These are phyloP conservation scores for Cystofilobasidium macerans DNA, from an alignment of 768 basidiomycete genomes.

Conservation along the genomic window DNA sequence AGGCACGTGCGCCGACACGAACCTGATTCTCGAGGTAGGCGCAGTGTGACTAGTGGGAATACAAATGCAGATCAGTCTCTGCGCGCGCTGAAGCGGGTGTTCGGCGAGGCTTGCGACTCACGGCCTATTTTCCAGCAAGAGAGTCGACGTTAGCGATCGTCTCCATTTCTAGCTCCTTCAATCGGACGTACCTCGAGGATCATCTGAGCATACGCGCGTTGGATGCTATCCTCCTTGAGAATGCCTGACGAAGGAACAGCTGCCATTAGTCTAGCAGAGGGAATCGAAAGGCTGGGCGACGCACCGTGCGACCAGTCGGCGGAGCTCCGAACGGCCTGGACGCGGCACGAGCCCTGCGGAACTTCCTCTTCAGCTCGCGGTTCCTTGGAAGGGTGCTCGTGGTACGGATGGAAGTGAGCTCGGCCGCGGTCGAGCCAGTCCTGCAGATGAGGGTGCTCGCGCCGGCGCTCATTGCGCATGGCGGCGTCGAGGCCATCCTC, in stretches of 20 bases:
- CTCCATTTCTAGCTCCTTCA: neutral
- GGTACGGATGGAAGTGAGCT: constrained; percentile 6
- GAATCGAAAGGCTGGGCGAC: constrained; percentile 52
- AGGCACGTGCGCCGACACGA: too few species aligned
- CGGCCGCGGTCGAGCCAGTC: constrained; percentile 23
- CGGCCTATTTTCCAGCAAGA: too few species aligned
- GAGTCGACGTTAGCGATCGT: neutral
- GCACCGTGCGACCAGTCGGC: constrained; percentile 93
- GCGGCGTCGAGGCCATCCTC: constrained; percentile 30
- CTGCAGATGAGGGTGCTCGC: constrained; percentile 36
- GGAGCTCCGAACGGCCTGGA: constrained; percentile 76
- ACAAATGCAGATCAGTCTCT: neutral
- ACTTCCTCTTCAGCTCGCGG: constrained; percentile 35
- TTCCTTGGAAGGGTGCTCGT: constrained; percentile 31
- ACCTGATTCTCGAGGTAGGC: constrained; percentile 76
- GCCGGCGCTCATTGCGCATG: constrained; percentile 27
- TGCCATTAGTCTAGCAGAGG: neutral
- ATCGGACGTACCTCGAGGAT: constrained; percentile 54
- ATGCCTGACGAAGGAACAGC: neutral
- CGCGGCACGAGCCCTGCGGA: constrained; percentile 47
- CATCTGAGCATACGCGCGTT: constrained; percentile 54
- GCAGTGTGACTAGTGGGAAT: constrained; percentile 48
- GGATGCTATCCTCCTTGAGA: constrained; percentile 49
- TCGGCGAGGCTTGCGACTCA: neutral
- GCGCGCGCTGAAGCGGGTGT: neutral